Evolutionary conservation across 129 eudicot species (phyloP).

Genomic region (Pulicaria dysenterica): DNA sequence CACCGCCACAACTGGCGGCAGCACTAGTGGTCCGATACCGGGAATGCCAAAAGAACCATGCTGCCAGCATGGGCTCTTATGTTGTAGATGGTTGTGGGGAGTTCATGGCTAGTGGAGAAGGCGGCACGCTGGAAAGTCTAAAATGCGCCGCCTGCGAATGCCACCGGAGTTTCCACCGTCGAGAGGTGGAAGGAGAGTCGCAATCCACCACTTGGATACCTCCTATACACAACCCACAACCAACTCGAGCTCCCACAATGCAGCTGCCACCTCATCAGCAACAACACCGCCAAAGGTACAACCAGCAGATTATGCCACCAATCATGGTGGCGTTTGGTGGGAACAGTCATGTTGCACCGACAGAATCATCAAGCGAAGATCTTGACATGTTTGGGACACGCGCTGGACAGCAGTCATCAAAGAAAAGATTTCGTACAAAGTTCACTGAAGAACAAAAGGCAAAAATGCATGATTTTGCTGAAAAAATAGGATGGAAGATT

Average conservation of each 20-base stretch:
- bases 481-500: constrained; percentile 72
- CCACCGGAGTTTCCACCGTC: constrained; percentile 78
- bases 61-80: constrained; percentile 66
- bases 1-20: constrained; percentile 23
- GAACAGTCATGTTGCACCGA: constrained; percentile 39
- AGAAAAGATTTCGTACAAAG: constrained; percentile 77
- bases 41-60: constrained; percentile 79
- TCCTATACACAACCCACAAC: constrained; percentile 17
- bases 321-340: constrained; percentile 71
- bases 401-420: constrained; percentile 39
- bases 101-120: constrained; percentile 80
- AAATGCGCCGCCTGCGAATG: constrained; percentile 87
- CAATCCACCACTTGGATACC: constrained; percentile 20
- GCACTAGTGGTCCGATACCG: constrained; percentile 38
- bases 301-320: constrained; percentile 38
- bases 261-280: constrained; percentile 20
- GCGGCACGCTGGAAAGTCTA: constrained; percentile 53
- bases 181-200: constrained; percentile 50
- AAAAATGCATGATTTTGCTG: constrained; percentile 65
- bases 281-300: constrained; percentile 38
- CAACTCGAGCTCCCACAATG: constrained; percentile 29
- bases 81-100: constrained; percentile 83
- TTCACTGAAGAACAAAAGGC: constrained; percentile 70
- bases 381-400: constrained; percentile 49
- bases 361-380: constrained; percentile 84